Conservation (phyloP, 2,329 filamentous ascomycete genomes). For the Ceratocystis lukuohia region DNA sequence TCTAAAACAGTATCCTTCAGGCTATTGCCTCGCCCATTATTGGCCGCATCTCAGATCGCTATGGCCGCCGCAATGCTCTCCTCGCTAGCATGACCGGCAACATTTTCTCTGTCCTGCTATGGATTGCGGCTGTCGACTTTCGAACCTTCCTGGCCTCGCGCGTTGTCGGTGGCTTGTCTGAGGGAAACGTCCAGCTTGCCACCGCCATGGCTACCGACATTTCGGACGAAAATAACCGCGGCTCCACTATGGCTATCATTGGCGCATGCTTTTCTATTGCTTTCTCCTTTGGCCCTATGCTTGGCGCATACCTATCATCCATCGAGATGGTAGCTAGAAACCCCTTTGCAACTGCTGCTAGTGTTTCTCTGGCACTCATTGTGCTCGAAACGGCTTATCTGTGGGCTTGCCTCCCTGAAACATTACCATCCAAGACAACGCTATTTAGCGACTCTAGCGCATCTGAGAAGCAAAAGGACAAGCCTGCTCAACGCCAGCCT, state of each 20-base stretch:
- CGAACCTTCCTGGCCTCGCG: slow-evolving; percentile 90
- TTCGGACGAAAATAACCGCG: slow-evolving; percentile 69
- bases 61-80: slow-evolving; percentile 76
- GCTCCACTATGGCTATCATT: slow-evolving; percentile 89
- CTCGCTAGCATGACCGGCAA: slow-evolving; percentile 89
- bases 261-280: slow-evolving; percentile 94
- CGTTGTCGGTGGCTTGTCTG: slow-evolving; percentile 81
- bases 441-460: slow-evolving; percentile 22
- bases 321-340: slow-evolving; percentile 71
- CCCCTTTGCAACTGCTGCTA: slow-evolving; percentile 85
- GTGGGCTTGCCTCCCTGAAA: slow-evolving; percentile 76
- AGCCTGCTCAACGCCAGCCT: background rate
- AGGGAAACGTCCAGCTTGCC: slow-evolving; percentile 92
- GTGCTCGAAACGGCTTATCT: slow-evolving; percentile 79
- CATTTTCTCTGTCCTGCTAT: slow-evolving; percentile 81
- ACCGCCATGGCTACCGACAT: slow-evolving; percentile 95
- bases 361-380: slow-evolving; percentile 73
- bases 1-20: slow-evolving; percentile 56
- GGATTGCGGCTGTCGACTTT: slow-evolving; percentile 89
- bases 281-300: slow-evolving; percentile 87
- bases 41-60: slow-evolving; percentile 70
- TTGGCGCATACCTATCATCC: slow-evolving; percentile 74
- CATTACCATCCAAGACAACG: slow-evolving; percentile 48
- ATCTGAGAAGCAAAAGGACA: background rate
- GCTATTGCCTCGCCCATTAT: slow-evolving; percentile 87